Evolutionary conservation across 257 asterid genomes (phyloP).

Genomic region (Asclepias syriaca): DNA sequence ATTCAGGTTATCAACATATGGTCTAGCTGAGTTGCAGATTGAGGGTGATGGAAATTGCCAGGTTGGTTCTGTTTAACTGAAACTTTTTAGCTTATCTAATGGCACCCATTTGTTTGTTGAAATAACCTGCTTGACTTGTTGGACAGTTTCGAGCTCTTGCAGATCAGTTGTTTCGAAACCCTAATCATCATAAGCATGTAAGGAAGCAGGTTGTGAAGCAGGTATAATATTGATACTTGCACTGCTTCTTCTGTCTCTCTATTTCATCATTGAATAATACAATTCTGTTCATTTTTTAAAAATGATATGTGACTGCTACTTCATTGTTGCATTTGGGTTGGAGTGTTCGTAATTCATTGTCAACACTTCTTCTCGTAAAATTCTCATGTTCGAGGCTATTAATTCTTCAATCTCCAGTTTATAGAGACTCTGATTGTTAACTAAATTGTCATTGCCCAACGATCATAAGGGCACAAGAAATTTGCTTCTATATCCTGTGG

Average conservation of each 20-base stretch:
- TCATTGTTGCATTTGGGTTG: neutral
- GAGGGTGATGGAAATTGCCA: constrained; percentile 99
- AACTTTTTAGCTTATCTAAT: constrained; percentile 8
- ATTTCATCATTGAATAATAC: neutral
- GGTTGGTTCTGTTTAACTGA: constrained; percentile 43
- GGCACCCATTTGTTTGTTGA: neutral
- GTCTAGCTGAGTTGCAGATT: constrained; percentile 78
- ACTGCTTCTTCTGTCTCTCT: neutral
- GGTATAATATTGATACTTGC: constrained; percentile 29
- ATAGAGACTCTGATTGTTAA: neutral
- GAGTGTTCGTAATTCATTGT: neutral
- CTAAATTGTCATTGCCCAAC: neutral
- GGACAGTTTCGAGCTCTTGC: constrained; percentile 92
- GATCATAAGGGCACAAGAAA: neutral
- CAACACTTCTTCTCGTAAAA: neutral
- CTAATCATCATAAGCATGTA: constrained; percentile 72
- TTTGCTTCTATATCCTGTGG: neutral
- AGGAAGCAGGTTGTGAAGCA: constrained; percentile 78
- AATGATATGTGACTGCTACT: neutral
- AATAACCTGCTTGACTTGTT: constrained; percentile 3
- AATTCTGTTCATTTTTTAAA: neutral
- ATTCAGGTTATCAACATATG: constrained; percentile 71
- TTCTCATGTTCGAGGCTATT: neutral
- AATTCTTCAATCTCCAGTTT: neutral
- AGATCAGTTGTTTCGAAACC: constrained; percentile 77